phyloP scores from a whole-genome alignment of 768 basidiomycete species.

The Holtermanniella nyarrowii region DNA sequence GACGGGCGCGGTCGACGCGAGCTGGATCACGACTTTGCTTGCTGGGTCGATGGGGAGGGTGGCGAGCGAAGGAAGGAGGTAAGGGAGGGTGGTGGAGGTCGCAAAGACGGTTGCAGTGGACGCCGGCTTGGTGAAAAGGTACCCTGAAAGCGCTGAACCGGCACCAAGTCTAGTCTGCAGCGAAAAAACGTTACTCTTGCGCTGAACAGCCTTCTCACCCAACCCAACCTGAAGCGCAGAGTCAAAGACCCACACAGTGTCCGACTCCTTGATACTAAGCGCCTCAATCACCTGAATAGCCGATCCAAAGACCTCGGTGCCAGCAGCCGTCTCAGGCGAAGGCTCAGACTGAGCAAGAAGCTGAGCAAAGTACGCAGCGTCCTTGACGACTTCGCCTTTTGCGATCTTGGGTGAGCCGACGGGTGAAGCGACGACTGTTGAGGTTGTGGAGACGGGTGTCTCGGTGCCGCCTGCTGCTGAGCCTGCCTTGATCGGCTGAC shows the following conservation, averaged over 20 bases:
- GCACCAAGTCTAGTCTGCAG: conserved; percentile 33
- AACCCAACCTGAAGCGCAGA: conserved; percentile 36
- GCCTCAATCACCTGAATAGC: conserved; percentile 33
- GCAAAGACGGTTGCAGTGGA: conserved; percentile 47
- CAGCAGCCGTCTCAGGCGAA: conserved; percentile 17
- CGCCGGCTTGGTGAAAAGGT: conserved; percentile 52
- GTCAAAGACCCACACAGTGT: conserved; percentile 35
- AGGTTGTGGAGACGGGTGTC: conserved; percentile 29
- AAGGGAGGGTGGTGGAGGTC: conserved; percentile 68
- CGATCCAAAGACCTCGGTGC: conserved; percentile 23
- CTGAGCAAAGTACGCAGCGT: conserved; percentile 17
- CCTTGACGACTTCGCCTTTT: conserved; percentile 14
- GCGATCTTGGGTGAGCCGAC: conserved; percentile 3
- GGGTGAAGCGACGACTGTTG: conserved; percentile 28
- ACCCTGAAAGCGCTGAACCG: conserved; percentile 31
- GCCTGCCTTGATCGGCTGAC: conserved; percentile 16
- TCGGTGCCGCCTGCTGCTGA: conserved; percentile 19
- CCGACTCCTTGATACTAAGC: conserved; percentile 22
- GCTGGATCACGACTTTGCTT: conserved; percentile 69
- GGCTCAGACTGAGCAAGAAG: conserved; percentile 22
- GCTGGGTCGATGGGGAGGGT: conserved; percentile 57
- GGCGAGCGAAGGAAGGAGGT: conserved; percentile 71
- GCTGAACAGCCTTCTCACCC: conserved; percentile 12
- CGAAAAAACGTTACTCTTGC: conserved; percentile 7
- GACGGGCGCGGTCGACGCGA: conserved; percentile 59